Evolutionary conservation across 1,284 basidiomycete species (phyloP).

Genomic region (Ganoderma meredithae): DNA sequence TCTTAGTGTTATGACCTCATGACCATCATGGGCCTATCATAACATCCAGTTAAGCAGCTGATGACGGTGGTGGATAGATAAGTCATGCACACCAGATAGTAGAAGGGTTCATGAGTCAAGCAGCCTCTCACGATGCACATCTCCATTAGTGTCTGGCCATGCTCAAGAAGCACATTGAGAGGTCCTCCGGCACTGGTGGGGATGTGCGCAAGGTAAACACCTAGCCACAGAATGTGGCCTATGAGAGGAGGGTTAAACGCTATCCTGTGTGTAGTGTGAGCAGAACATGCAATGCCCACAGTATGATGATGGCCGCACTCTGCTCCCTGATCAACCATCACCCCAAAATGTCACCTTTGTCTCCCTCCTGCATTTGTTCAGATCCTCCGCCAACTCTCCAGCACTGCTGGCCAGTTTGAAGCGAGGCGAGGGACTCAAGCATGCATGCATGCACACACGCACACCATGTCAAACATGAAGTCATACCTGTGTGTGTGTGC

Average conservation of each 20-base stretch:
- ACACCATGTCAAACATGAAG: conserved; percentile 43
- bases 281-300: too few relatives aligned
- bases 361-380: conserved; percentile 35
- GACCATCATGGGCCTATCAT: too few relatives aligned
- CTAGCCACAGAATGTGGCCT: conserved; percentile 35
- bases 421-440: too few relatives aligned
- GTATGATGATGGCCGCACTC: neutral
- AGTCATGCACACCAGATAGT: conserved; percentile 23
- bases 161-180: conserved; percentile 24
- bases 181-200: conserved; percentile 18
- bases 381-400: conserved; percentile 36
- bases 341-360: conserved; percentile 29
- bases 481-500: conserved; percentile 34
- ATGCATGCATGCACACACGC: conserved; percentile 2
- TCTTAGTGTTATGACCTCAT: too few relatives aligned
- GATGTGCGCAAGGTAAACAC: conserved; percentile 25
- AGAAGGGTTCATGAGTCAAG: conserved; percentile 30
- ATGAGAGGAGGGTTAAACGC: conserved; percentile 17
- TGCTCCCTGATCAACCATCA: conserved; percentile 23
- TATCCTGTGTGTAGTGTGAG: conserved; percentile 11
- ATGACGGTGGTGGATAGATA: too few relatives aligned
- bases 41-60: too few relatives aligned
- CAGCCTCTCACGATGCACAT: conserved; percentile 26
- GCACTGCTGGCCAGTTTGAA: neutral
- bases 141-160: conserved; percentile 17